Evolutionary conservation across 495 filamentous ascomycete genomes (phyloP).

Genomic region (Arthonia radiata): DNA sequence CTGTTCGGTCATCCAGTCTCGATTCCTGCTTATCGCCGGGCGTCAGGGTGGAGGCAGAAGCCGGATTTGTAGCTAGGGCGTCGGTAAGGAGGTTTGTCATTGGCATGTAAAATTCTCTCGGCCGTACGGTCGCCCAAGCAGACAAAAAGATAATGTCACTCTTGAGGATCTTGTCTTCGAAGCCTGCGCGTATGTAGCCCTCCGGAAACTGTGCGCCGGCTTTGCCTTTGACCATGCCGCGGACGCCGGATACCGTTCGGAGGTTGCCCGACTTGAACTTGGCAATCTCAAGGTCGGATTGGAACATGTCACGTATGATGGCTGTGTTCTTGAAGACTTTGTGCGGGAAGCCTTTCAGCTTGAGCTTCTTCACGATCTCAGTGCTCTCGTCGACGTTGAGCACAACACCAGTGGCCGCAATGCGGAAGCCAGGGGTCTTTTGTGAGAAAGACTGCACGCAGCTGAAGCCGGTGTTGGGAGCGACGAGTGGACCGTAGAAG

Average conservation of each 20-base stretch:
- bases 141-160: constrained; percentile 86
- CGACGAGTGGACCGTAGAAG: constrained; percentile 82
- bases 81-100: constrained; percentile 72
- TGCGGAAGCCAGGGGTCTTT: constrained; percentile 71
- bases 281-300: constrained; percentile 67
- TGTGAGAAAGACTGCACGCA: constrained; percentile 80
- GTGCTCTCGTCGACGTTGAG: constrained; percentile 76
- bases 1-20: constrained; percentile 10
- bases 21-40: constrained; percentile 13
- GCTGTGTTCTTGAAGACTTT: constrained; percentile 99
- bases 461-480: constrained; percentile 86
- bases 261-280: constrained; percentile 95
- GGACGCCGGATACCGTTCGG: constrained; percentile 81
- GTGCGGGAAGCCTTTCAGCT: constrained; percentile 70
- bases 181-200: constrained; percentile 83
- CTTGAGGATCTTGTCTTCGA: constrained; percentile 95
- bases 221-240: constrained; percentile 89
- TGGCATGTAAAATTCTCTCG: constrained; percentile 87
- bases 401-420: constrained; percentile 83
- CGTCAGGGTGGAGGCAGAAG: constrained; percentile 5
- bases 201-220: constrained; percentile 52
- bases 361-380: constrained; percentile 97
- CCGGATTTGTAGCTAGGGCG: no score
- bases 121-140: constrained; percentile 90
- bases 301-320: constrained; percentile 99